Conservation (phyloP, 2,329 filamentous ascomycete species). For the Aspergillus costaricaensis region DNA sequence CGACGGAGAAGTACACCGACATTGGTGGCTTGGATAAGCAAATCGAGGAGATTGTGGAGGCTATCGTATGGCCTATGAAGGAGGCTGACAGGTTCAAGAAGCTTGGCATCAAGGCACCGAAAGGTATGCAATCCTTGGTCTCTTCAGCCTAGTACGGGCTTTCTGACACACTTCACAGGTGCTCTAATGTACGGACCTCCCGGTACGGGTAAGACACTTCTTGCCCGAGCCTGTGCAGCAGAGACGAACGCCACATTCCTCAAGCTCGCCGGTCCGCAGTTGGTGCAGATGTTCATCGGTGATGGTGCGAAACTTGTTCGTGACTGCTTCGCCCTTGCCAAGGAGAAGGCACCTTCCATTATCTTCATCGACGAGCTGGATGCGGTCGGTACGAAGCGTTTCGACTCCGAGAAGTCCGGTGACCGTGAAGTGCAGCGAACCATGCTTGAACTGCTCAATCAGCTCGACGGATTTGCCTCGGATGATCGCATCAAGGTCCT, state of each 20-base stretch:
- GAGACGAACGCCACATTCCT: slow-evolving; percentile 99
- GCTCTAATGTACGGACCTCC: slow-evolving; percentile 89
- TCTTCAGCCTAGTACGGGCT: neutral
- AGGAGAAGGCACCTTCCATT: slow-evolving; percentile 97
- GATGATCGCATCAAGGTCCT: slow-evolving; percentile 97
- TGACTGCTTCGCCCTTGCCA: slow-evolving; percentile 95
- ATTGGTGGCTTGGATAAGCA: slow-evolving; percentile 98
- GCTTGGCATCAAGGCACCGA: slow-evolving; percentile 98
- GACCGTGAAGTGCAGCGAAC: slow-evolving; percentile 97
- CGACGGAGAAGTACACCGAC: slow-evolving; percentile 97
- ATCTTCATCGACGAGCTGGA: slow-evolving; percentile 99
- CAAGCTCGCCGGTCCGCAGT: slow-evolving; percentile 94
- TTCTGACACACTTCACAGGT: slow-evolving; percentile 55
- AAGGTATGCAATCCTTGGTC: slow-evolving; percentile 63
- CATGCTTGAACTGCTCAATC: slow-evolving; percentile 98
- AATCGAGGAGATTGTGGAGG: slow-evolving; percentile 97
- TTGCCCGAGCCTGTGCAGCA: slow-evolving; percentile 92
- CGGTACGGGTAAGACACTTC: slow-evolving; percentile 54
- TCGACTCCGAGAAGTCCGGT: slow-evolving; percentile 97
- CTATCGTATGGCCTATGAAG: slow-evolving; percentile 99
- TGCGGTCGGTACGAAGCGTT: slow-evolving; percentile 97
- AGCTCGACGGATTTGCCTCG: slow-evolving; percentile 95
- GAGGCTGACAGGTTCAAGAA: slow-evolving; percentile 99
- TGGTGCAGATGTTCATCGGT: slow-evolving; percentile 99
- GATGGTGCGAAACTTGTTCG: slow-evolving; percentile 97